Evolutionary conservation across 1,284 basidiomycete genomes (phyloP).

Genomic region (Puccinia triticina): DNA sequence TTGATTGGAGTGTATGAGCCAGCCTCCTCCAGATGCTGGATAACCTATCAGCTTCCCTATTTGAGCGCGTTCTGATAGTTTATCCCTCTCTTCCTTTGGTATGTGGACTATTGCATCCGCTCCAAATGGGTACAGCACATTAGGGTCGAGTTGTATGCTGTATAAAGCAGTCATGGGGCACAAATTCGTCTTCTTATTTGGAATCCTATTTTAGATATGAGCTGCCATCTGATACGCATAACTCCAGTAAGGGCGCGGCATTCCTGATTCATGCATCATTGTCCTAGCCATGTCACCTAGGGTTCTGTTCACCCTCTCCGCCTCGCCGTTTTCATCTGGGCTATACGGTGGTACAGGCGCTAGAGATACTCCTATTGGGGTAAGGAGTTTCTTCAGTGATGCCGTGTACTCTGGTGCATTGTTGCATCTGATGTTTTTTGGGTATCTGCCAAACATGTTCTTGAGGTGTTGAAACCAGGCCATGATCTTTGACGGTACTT

Average conservation of each 20-base stretch:
- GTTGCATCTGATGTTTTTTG: too few species aligned
- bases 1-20: too few species aligned
- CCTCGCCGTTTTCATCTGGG: conserved; percentile 12
- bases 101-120: too few species aligned
- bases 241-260: neutral
- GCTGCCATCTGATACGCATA: neutral
- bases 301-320: neutral
- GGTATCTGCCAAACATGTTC: too few species aligned
- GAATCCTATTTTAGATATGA: neutral
- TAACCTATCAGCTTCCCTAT: too few species aligned
- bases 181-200: neutral
- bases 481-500: neutral
- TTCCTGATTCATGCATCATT: neutral
- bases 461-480: neutral
- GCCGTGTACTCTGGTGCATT: neutral
- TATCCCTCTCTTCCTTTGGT: too few species aligned
- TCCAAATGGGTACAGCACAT: neutral
- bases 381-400: neutral
- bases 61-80: too few species aligned
- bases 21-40: too few species aligned
- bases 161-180: neutral
- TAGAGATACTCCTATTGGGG: neutral
- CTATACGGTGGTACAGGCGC: neutral
- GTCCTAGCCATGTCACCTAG: conserved; percentile 15
- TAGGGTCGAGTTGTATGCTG: neutral